Percentiles rank a stretch among this genome's conserved stretches.
phyloP scores from a whole-genome alignment of 1,284 basidiomycete species.

The Puccinia polysora region DNA sequence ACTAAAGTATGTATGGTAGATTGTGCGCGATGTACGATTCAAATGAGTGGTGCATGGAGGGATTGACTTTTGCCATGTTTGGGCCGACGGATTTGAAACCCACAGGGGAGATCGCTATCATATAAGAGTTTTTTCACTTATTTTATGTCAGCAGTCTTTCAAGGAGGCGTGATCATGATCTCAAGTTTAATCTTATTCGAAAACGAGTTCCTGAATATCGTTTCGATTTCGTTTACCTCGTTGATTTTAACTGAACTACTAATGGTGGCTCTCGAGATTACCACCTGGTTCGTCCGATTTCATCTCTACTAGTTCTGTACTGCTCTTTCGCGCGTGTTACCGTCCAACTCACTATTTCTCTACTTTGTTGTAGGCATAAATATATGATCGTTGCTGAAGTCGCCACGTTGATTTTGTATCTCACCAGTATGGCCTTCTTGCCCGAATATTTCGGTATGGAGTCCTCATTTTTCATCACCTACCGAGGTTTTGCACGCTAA shows the following conservation, averaged over 20 bases:
- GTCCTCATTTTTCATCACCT: neutral
- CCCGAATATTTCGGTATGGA: constrained; percentile 91
- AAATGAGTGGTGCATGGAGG: neutral
- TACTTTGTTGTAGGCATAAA: constrained; percentile 65
- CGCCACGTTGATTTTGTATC: constrained; percentile 80
- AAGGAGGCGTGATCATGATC: constrained; percentile 98
- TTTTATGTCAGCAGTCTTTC: constrained; percentile 95
- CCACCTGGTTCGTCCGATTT: constrained; percentile 67
- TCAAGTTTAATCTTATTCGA: constrained; percentile 93
- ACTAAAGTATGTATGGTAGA: constrained; percentile 78
- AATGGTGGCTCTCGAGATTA: constrained; percentile 97
- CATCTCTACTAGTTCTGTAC: neutral
- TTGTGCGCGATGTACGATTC: neutral
- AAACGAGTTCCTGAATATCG: constrained; percentile 95
- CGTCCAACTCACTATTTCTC: neutral
- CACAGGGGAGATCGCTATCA: constrained; percentile 78
- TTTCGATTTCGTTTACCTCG: constrained; percentile 95
- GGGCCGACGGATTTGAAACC: neutral
- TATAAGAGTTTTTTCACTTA: constrained; percentile 98
- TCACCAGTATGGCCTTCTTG: constrained; percentile 83
- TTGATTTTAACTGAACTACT: constrained; percentile 94
- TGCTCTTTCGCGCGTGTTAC: too few species aligned
- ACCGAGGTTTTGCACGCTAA: constrained; percentile 5
- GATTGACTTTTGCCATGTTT: neutral
- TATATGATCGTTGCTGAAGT: constrained; percentile 95